Conservation (phyloP, 176 grass and related monocot species). For the Stipa capillata region DNA sequence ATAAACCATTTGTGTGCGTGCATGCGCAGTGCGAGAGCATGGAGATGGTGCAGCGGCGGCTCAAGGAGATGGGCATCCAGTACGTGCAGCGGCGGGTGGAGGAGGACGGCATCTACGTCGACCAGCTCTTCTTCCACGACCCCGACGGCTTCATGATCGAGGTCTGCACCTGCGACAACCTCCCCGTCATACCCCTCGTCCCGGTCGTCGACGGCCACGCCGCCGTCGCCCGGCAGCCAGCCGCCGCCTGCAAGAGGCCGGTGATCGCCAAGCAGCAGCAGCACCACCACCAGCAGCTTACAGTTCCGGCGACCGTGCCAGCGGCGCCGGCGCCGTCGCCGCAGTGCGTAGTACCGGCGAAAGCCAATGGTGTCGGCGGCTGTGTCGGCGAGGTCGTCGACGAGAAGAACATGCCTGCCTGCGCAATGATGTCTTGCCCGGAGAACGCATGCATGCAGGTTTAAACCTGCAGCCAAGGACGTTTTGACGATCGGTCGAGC, state of each 20-base stretch:
- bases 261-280: not conserved
- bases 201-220: constrained; percentile 6
- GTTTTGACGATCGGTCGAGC: not conserved
- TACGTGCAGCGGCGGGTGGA: constrained; percentile 44
- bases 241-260: constrained; percentile 11
- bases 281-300: not conserved
- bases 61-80: constrained; percentile 50
- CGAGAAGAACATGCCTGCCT: not conserved
- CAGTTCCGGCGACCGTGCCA: not conserved
- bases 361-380: not conserved
- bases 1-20: not conserved
- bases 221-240: not conserved
- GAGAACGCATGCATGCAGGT: constrained; percentile 29
- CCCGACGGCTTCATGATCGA: constrained; percentile 97
- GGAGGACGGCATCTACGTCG: constrained; percentile 62
- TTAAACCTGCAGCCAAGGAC: not conserved
- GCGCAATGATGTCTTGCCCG: not conserved
- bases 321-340: too few relatives aligned
- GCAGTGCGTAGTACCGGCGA: not conserved
- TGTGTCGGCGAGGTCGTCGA: constrained; percentile 7
- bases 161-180: constrained; percentile 83
- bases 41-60: constrained; percentile 50
- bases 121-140: constrained; percentile 95
- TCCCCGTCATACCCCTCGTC: constrained; percentile 56
- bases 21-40: constrained; percentile 66